Evolutionary conservation across 192 early-diverging fungal genomes (phyloP).

Genomic region (Entrophospora sp.): DNA sequence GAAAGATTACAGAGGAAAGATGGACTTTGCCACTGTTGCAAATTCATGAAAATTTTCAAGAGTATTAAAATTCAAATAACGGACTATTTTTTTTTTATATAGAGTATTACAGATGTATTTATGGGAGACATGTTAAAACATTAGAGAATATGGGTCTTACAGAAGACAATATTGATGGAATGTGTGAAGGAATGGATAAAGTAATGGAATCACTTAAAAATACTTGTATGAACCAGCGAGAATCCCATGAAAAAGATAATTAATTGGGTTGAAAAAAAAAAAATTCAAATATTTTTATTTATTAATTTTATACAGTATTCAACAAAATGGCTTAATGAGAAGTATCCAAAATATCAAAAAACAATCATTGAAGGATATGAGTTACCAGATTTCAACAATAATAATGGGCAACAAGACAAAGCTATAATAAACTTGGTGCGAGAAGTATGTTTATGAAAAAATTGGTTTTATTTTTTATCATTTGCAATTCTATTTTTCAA

Average conservation of each 20-base stretch:
- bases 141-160: constrained; percentile 38
- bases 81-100: too few species aligned
- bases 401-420: constrained; percentile 57
- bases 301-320: too few species aligned
- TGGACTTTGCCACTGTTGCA: too few species aligned
- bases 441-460: constrained; percentile 43
- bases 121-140: constrained; percentile 78
- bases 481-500: too few species aligned
- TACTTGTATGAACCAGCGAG: constrained; percentile 93
- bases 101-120: constrained; percentile 39
- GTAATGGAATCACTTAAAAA: constrained; percentile 82
- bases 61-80: too few species aligned
- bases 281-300: not conserved
- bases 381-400: constrained; percentile 53
- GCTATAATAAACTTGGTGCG: constrained; percentile 88
- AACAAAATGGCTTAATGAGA: constrained; percentile 78
- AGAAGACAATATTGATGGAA: constrained; percentile 58
- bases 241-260: constrained; percentile 53
- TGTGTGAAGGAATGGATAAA: constrained; percentile 73
- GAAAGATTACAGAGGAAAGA: too few species aligned
- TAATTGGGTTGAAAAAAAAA: not conserved
- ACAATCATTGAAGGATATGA: constrained; percentile 83
- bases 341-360: constrained; percentile 64
- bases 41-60: too few species aligned
- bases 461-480: not conserved